Conservation (phyloP, 371 early-diverging fungal species). For the Catenaria anguillulae region DNA sequence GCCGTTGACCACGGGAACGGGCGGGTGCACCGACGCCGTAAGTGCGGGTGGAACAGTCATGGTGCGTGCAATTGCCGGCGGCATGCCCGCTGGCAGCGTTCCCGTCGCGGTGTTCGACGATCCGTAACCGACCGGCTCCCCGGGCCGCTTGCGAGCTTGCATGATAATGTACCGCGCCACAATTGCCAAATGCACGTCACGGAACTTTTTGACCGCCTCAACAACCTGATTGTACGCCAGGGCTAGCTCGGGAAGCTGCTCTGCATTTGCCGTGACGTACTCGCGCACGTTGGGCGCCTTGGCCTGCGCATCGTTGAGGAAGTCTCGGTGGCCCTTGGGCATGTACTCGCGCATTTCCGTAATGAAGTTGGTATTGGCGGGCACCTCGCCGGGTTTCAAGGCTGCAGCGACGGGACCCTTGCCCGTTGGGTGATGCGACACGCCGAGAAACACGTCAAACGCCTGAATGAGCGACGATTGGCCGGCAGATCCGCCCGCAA, state of each 20-base stretch:
- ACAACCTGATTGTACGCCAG: constrained; percentile 22
- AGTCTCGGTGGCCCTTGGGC: constrained; percentile 72
- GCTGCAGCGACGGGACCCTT: constrained; percentile 20
- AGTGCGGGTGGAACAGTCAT: no score
- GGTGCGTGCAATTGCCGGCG: no score
- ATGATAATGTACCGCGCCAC: constrained; percentile 79
- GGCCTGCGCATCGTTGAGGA: constrained; percentile 61
- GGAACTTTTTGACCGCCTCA: constrained; percentile 61
- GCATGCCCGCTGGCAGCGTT: no score
- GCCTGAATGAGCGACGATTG: constrained; percentile 86
- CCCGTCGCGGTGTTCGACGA: no score
- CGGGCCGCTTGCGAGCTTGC: no score
- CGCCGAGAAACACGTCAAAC: constrained; percentile 76
- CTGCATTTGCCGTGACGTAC: constrained; percentile 18
- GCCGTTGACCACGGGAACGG: no score
- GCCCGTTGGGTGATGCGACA: constrained; percentile 74
- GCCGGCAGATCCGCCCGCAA: constrained; percentile 90
- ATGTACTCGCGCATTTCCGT: constrained; percentile 78
- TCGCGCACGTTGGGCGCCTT: constrained; percentile 21
- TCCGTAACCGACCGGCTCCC: no score
- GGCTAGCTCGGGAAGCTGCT: constrained; percentile 41
- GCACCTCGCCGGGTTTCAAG: constrained; percentile 11
- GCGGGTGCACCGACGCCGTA: no score
- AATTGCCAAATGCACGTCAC: constrained; percentile 82
- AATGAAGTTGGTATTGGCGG: constrained; percentile 25